phyloP scores from a whole-genome alignment of 2,329 filamentous ascomycete species.

The Epichloe typhina region DNA sequence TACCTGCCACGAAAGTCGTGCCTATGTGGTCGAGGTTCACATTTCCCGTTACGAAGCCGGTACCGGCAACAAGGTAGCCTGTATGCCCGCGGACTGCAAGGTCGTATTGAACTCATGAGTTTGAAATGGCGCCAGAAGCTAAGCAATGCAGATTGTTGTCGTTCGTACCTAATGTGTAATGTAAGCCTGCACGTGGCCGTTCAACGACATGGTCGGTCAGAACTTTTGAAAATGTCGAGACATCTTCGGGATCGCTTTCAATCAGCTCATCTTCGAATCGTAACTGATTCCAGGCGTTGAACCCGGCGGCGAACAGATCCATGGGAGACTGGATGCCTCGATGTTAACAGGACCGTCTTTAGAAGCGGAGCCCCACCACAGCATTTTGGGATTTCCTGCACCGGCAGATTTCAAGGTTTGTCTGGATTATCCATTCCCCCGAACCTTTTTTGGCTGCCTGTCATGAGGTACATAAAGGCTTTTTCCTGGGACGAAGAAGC shows the following conservation, averaged over 20 bases:
- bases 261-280: constrained; percentile 17
- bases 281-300: constrained; percentile 47
- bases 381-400: background rate
- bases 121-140: background rate
- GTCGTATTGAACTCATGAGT: background rate
- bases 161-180: constrained; percentile 34
- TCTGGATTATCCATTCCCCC: too few relatives aligned
- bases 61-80: constrained; percentile 1
- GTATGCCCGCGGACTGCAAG: constrained; percentile 1
- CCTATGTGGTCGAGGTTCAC: background rate
- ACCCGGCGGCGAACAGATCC: constrained; percentile 41
- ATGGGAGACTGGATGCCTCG: constrained; percentile 14
- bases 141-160: background rate
- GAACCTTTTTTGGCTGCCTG: too few relatives aligned
- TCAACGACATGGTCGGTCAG: constrained; percentile 24
- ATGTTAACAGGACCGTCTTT: background rate
- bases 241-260: constrained; percentile 29
- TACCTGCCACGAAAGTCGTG: background rate
- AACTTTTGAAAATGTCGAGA: constrained; percentile 30
- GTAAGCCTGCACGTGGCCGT: constrained; percentile 21
- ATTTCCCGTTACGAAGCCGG: background rate
- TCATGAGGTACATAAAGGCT: too few relatives aligned
- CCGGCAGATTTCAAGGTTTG: too few relatives aligned
- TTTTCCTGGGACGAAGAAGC: too few relatives aligned
- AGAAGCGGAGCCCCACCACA: too few relatives aligned